These are phyloP conservation scores for Chloranthus sessilifolius DNA, from an alignment of 164 flowering plant species.

Conservation along the genomic window DNA sequence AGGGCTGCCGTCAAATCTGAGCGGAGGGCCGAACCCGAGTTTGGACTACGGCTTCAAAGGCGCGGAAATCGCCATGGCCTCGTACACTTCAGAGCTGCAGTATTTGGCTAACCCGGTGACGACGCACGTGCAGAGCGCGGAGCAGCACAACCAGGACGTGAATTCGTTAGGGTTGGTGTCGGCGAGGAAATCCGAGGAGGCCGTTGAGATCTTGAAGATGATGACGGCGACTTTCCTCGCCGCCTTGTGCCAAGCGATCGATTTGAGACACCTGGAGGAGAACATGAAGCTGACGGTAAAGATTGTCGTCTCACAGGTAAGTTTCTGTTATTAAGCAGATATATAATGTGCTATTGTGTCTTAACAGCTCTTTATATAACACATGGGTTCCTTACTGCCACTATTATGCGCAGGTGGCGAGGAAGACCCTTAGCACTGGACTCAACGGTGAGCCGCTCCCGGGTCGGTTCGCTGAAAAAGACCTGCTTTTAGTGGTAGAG, in stretches of 20 bases:
- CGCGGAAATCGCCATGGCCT: conserved; percentile 34
- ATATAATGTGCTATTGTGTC: too few relatives aligned
- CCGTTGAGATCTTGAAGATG: conserved; percentile 24
- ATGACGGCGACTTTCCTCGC: conserved; percentile 26
- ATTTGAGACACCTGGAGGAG: conserved; percentile 29
- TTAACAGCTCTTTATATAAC: too few relatives aligned
- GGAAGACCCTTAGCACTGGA: conserved; percentile 17
- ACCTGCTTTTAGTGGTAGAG: conserved; percentile 16
- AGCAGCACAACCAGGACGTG: conserved; percentile 32
- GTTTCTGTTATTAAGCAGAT: too few relatives aligned
- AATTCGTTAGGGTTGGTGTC: conserved; percentile 26
- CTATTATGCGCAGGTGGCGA: conserved; percentile 8
- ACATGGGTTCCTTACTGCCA: too few relatives aligned
- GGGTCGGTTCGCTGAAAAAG: conserved; percentile 17
- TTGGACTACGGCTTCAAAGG: conserved; percentile 30
- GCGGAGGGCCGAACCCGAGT: conserved; percentile 25
- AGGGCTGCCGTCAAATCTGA: conserved; percentile 26
- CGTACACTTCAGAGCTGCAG: conserved; percentile 28
- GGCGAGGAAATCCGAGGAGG: conserved; percentile 22
- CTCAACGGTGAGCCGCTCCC: conserved; percentile 18
- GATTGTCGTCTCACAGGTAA: conserved; percentile 13
- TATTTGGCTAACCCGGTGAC: conserved; percentile 30
- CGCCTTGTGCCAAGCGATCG: conserved; percentile 25
- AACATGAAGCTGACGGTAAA: conserved; percentile 15
- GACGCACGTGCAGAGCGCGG: conserved; percentile 28